phyloP scores from a whole-genome alignment of 2,329 filamentous ascomycete species.

The Botrytis fabae region DNA sequence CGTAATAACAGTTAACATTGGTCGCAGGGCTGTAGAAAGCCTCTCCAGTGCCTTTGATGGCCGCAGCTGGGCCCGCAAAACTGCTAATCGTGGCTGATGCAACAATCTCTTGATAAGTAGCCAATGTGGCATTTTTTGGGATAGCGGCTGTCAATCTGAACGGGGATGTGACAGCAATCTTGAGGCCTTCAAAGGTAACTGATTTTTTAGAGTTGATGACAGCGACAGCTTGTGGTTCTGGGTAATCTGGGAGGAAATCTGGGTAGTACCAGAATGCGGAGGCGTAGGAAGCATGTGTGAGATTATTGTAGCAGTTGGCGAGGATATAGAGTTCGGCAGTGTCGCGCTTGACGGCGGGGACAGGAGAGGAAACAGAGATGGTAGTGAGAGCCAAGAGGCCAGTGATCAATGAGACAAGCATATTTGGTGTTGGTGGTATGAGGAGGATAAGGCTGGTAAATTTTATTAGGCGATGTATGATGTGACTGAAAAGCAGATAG shows the following conservation, averaged over 20 bases:
- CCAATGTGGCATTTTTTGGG: neutral
- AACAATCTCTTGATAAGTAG: constrained; percentile 10
- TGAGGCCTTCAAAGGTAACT: neutral
- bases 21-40: constrained; percentile 7
- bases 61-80: constrained; percentile 8
- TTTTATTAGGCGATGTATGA: neutral
- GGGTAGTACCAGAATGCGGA: constrained; percentile 22
- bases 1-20: constrained; percentile 12
- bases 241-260: constrained; percentile 13
- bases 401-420: constrained; percentile 15
- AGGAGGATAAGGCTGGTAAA: neutral
- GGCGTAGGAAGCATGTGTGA: constrained; percentile 15
- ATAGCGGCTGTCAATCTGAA: neutral
- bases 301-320: constrained; percentile 18
- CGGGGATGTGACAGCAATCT: neutral
- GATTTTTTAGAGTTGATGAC: constrained; percentile 8
- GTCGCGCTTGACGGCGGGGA: constrained; percentile 5
- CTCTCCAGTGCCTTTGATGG: constrained; percentile 3
- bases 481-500: neutral
- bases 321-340: constrained; percentile 20
- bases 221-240: constrained; percentile 12
- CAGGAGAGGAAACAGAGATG: constrained; percentile 7
- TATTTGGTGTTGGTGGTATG: neutral
- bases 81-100: constrained; percentile 11
- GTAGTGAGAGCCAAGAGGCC: constrained; percentile 1